Conservation (phyloP, 306 rosid genomes). For the Malus fusca region DNA sequence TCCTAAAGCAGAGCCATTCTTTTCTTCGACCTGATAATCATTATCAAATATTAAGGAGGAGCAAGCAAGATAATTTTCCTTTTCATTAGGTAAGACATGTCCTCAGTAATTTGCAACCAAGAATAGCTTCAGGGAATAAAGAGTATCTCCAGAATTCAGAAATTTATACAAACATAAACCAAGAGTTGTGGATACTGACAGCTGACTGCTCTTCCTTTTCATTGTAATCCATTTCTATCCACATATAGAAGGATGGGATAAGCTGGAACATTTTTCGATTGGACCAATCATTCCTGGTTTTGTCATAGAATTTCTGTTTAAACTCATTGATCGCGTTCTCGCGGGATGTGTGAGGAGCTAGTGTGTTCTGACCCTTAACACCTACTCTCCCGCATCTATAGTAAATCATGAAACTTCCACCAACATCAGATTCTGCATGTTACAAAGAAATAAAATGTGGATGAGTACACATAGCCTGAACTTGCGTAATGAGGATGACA, state of each 20-base stretch:
- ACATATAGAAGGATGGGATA: constrained; percentile 57
- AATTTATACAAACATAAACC: constrained; percentile 7
- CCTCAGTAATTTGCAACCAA: too few species aligned
- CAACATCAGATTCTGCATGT: constrained; percentile 74
- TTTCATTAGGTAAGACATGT: too few species aligned
- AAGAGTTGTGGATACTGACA: constrained; percentile 47
- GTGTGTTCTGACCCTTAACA: constrained; percentile 71
- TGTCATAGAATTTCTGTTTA: constrained; percentile 56
- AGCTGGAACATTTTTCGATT: constrained; percentile 43
- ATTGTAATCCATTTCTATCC: constrained; percentile 89
- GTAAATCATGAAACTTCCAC: constrained; percentile 65
- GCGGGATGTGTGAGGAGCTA: constrained; percentile 56
- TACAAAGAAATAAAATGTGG: not conserved
- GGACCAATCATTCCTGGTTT: constrained; percentile 77
- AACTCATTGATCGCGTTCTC: constrained; percentile 59
- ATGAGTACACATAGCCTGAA: not conserved
- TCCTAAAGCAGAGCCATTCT: too few species aligned
- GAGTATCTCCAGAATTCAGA: not conserved
- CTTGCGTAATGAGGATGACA: not conserved
- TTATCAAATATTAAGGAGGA: too few species aligned
- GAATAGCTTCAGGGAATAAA: not conserved
- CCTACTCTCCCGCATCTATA: constrained; percentile 98
- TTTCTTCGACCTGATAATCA: too few species aligned
- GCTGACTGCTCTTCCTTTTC: constrained; percentile 27
- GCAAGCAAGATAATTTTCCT: too few species aligned